Evolutionary conservation across 75 land plant species (phyloP).

Genomic region (Ceratopteris richardii): DNA sequence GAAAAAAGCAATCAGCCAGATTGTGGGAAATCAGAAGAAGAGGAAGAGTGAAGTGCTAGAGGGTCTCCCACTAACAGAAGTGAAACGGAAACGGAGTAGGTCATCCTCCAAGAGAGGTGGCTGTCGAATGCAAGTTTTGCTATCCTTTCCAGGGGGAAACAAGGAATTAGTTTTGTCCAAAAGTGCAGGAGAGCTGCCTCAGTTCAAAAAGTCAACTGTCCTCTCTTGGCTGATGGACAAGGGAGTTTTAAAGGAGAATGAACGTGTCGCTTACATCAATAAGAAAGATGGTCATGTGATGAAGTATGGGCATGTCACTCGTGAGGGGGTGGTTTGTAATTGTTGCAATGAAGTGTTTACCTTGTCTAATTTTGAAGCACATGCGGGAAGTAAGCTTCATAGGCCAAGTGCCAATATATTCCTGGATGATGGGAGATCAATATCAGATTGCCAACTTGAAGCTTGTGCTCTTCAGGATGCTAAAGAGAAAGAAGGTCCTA

Average conservation of each 20-base stretch:
- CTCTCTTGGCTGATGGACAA: conserved; percentile 75
- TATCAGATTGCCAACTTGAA: conserved; percentile 65
- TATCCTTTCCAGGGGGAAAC: conserved; percentile 18
- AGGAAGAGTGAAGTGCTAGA: conserved; percentile 1
- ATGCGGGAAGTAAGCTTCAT: conserved; percentile 59
- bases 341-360: conserved; percentile 59
- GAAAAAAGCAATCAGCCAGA: neutral
- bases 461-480: conserved; percentile 44
- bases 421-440: conserved; percentile 60
- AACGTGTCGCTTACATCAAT: conserved; percentile 47
- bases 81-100: neutral
- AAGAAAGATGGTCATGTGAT: conserved; percentile 35
- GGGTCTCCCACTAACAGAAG: neutral
- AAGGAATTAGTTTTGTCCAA: conserved; percentile 3
- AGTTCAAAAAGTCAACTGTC: conserved; percentile 29
- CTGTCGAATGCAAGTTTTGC: conserved; percentile 30
- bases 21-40: neutral
- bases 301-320: conserved; percentile 55
- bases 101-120: conserved; percentile 3
- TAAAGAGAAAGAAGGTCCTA: conserved; percentile 45
- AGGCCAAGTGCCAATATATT: conserved; percentile 60
- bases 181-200: neutral
- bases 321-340: conserved; percentile 67
- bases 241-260: conserved; percentile 48
- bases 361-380: conserved; percentile 55